Conservation (phyloP, 2,329 filamentous ascomycete species). For the Parafenestella ontariensis region DNA sequence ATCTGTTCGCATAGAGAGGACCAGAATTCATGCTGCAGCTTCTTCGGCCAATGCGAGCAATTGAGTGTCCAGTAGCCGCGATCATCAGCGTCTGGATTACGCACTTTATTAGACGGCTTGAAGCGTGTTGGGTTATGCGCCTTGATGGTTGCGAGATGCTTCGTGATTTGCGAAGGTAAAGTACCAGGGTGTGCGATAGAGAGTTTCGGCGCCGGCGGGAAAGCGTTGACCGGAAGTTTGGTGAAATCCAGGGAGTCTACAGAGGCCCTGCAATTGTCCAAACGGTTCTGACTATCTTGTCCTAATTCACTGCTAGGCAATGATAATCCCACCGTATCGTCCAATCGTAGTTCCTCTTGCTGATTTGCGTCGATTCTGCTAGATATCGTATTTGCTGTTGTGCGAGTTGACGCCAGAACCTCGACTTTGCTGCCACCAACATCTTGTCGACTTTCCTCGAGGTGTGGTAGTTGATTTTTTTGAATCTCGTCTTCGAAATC, state of each 20-base stretch:
- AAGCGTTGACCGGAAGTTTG: constrained; percentile 29
- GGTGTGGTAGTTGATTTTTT: background rate
- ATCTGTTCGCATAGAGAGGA: constrained; percentile 67
- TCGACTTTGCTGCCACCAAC: background rate
- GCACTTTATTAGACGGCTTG: constrained; percentile 48
- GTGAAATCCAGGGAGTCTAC: constrained; percentile 21
- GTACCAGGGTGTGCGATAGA: constrained; percentile 21
- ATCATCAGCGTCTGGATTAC: constrained; percentile 66
- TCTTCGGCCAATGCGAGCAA: constrained; percentile 61
- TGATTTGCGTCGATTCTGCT: background rate
- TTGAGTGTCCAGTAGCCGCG: constrained; percentile 79
- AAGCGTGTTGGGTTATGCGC: constrained; percentile 40
- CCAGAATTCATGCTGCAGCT: constrained; percentile 65
- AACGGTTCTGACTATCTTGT: background rate
- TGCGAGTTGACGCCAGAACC: background rate
- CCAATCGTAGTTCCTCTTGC: background rate
- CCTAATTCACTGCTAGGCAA: background rate
- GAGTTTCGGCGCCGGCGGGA: constrained; percentile 33
- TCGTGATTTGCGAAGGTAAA: constrained; percentile 41
- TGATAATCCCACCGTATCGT: background rate
- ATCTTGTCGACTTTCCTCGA: background rate
- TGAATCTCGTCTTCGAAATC: background rate
- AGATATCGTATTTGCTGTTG: background rate
- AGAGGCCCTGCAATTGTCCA: background rate
- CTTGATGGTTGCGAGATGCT: constrained; percentile 34